These are phyloP conservation scores for Microcos paniculata DNA, from an alignment of 345 rosid genomes.

Conservation along the genomic window DNA sequence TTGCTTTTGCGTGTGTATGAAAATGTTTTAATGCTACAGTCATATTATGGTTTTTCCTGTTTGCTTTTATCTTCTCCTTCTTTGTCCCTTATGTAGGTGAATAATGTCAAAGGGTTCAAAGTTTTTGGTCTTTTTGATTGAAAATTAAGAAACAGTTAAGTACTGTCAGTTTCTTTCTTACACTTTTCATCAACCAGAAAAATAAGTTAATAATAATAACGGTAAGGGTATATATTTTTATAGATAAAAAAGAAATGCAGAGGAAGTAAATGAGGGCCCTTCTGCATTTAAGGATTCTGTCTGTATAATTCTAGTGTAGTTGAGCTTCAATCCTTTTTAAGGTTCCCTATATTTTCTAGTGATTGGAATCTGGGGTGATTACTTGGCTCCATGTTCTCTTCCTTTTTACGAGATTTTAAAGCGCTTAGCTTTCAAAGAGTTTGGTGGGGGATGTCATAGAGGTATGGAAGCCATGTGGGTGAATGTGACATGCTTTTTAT, in stretches of 20 bases:
- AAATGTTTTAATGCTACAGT: not conserved
- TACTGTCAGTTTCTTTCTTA: slow-evolving; percentile 17
- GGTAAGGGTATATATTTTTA: not conserved
- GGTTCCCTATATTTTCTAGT: slow-evolving; percentile 13
- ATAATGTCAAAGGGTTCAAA: not conserved
- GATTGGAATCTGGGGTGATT: slow-evolving; percentile 10
- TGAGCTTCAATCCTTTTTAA: slow-evolving; percentile 26
- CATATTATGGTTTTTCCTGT: not conserved
- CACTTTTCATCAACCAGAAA: slow-evolving; percentile 13
- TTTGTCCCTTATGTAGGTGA: slow-evolving; percentile 24
- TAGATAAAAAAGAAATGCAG: slow-evolving; percentile 13
- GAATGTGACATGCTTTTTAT: slow-evolving; percentile 46
- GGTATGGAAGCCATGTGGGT: slow-evolving; percentile 52
- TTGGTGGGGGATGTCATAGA: slow-evolving; percentile 45
- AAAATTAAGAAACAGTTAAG: slow-evolving; percentile 23
- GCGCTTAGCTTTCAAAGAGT: slow-evolving; percentile 26
- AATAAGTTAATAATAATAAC: not conserved
- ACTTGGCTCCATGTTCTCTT: slow-evolving; percentile 10
- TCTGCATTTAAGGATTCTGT: slow-evolving; percentile 36
- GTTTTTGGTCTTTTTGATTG: slow-evolving; percentile 17
- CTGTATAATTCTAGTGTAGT: slow-evolving; percentile 18
- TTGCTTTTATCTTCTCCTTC: slow-evolving; percentile 4
- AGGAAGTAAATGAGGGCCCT: slow-evolving; percentile 37
- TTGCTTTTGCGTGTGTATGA: not conserved
- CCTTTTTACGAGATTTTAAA: slow-evolving; percentile 13